A percentile compares a stretch with the other conserved stretches of the same genome.
These are phyloP conservation scores for Ophiostoma ulmi DNA, from an alignment of 2,329 filamentous ascomycete species.

Conservation along the genomic window DNA sequence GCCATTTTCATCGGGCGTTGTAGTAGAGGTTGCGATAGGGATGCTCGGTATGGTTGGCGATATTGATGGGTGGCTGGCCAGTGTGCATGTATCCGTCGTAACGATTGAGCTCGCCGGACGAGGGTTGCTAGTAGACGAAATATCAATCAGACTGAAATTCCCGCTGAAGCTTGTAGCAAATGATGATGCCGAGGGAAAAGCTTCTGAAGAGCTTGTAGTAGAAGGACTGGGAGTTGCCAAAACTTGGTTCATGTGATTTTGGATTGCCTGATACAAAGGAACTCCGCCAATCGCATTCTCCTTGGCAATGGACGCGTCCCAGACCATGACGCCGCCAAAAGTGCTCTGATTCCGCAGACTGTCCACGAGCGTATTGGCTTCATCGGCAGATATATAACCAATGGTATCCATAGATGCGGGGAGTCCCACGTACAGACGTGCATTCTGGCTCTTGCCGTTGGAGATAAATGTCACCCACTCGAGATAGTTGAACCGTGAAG, in stretches of 20 bases:
- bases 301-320: conserved; percentile 13
- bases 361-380: conserved; percentile 15
- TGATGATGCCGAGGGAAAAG: neutral
- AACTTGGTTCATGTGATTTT: conserved; percentile 9
- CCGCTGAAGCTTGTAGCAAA: neutral
- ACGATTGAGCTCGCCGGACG: neutral
- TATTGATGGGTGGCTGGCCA: neutral
- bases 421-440: conserved; percentile 17
- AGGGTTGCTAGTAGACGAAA: neutral
- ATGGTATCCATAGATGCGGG: neutral
- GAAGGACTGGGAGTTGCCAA: neutral
- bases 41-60: neutral
- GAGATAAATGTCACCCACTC: conserved; percentile 13
- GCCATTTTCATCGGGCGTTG: neutral
- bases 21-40: neutral
- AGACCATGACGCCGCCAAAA: conserved; percentile 19
- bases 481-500: conserved; percentile 15
- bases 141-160: neutral
- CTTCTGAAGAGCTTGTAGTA: neutral
- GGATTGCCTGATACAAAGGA: conserved; percentile 11
- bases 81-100: neutral
- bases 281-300: neutral
- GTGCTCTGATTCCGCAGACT: conserved; percentile 1
- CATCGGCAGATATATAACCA: neutral
- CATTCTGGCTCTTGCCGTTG: conserved; percentile 8